Conservation (phyloP, 441 rosid species). For the Adansonia rubrostipa region DNA sequence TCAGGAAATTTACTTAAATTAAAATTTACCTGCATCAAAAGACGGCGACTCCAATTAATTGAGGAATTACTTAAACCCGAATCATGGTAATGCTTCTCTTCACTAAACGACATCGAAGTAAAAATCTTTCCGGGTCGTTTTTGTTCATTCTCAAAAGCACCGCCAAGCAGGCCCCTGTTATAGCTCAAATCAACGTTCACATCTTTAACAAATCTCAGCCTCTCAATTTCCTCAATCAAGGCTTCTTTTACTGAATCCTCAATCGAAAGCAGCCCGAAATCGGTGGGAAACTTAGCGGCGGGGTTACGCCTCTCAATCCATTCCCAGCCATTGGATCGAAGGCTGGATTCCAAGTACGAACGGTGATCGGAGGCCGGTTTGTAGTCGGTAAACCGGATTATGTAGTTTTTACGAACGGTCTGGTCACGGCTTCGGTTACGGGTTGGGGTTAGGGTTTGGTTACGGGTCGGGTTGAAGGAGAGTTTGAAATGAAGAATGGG, state of each 20-base stretch:
- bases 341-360: constrained; percentile 54
- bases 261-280: constrained; percentile 74
- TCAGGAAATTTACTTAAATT: constrained; percentile 18
- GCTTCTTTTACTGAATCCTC: constrained; percentile 50
- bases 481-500: constrained; percentile 47
- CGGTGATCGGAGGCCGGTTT: constrained; percentile 58
- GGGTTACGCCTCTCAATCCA: constrained; percentile 88
- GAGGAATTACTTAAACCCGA: constrained; percentile 62
- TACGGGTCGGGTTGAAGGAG: constrained; percentile 25
- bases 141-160: constrained; percentile 60
- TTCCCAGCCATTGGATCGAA: constrained; percentile 69
- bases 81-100: constrained; percentile 37
- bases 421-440: constrained; percentile 34
- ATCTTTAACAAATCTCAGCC: constrained; percentile 71
- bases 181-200: constrained; percentile 73
- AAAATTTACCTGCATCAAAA: constrained; percentile 57
- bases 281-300: constrained; percentile 79
- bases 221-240: constrained; percentile 62
- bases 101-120: constrained; percentile 82
- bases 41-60: constrained; percentile 81
- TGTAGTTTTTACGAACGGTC: constrained; percentile 47
- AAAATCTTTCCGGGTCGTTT: constrained; percentile 93
- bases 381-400: constrained; percentile 82
- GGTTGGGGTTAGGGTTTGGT: constrained; percentile 39
- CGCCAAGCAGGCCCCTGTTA: constrained; percentile 70